phyloP scores from a whole-genome alignment of 495 filamentous ascomycete species.

The Podospora tetraspora region DNA sequence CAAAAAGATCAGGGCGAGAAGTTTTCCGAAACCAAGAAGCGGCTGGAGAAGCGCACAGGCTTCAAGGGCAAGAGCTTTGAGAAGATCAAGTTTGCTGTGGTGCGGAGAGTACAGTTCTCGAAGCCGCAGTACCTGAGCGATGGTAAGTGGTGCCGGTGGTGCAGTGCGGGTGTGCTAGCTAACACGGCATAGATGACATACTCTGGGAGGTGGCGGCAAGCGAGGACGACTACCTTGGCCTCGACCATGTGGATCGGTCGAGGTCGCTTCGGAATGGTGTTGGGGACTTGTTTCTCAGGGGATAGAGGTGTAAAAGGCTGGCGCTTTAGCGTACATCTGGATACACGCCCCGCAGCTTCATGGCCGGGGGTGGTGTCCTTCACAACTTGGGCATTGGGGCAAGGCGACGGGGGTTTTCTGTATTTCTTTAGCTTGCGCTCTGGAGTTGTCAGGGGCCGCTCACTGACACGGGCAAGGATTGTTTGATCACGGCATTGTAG shows the following conservation, averaged over 20 bases:
- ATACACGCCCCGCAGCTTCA: slow-evolving; percentile 4
- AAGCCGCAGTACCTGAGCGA: slow-evolving; percentile 79
- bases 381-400: background rate
- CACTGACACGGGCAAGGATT: background rate
- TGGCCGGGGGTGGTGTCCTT: background rate
- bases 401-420: background rate
- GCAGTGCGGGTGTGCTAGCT: background rate
- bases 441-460: background rate
- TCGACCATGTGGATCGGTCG: slow-evolving; percentile 81
- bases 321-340: background rate
- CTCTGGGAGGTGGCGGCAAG: slow-evolving; percentile 64
- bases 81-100: slow-evolving; percentile 92
- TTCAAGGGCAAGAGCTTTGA: slow-evolving; percentile 98
- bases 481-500: slow-evolving; percentile 12
- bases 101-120: slow-evolving; percentile 62
- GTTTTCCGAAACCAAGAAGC: slow-evolving; percentile 87
- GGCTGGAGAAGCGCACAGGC: slow-evolving; percentile 81
- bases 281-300: slow-evolving; percentile 52
- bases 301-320: slow-evolving; percentile 27
- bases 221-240: slow-evolving; percentile 74
- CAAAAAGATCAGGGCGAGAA: slow-evolving; percentile 59
- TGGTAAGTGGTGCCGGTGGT: slow-evolving; percentile 54
- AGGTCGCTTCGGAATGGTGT: slow-evolving; percentile 47
- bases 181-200: slow-evolving; percentile 61
- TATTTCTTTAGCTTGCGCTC: background rate